Conservation (phyloP, 116 monocot species). For the Phalaenopsis hybrid region DNA sequence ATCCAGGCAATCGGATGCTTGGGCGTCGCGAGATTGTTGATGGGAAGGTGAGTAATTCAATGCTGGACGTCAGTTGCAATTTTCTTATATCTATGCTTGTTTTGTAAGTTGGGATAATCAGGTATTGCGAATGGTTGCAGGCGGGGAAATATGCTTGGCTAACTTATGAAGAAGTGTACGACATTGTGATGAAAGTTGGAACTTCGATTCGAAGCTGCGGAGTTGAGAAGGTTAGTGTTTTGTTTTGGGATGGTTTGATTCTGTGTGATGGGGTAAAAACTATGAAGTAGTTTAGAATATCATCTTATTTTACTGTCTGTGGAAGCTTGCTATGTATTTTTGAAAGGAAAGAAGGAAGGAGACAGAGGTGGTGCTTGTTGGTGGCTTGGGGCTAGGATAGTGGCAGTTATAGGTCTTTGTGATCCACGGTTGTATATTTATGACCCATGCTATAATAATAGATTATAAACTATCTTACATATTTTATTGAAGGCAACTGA, state of each 20-base stretch:
- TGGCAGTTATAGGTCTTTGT: background rate
- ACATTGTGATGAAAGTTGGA: conserved; percentile 61
- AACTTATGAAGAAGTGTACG: conserved; percentile 72
- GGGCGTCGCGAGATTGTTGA: conserved; percentile 53
- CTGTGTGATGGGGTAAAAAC: background rate
- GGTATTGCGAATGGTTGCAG: conserved; percentile 24
- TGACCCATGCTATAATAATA: too few relatives aligned
- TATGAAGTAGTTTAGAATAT: background rate
- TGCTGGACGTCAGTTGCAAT: background rate
- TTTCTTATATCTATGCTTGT: background rate
- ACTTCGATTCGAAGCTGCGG: conserved; percentile 59
- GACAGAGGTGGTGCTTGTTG: background rate
- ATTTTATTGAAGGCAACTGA: too few relatives aligned
- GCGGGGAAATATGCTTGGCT: conserved; percentile 66
- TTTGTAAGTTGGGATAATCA: background rate
- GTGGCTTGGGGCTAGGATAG: background rate
- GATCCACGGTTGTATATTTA: background rate
- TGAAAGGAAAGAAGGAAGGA: background rate
- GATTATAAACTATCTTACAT: too few relatives aligned
- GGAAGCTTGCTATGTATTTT: background rate
- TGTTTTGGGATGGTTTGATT: background rate
- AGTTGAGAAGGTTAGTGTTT: conserved; percentile 38
- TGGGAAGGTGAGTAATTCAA: conserved; percentile 42
- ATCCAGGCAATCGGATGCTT: conserved; percentile 64
- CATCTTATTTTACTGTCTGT: background rate